Conservation (phyloP, 1,139 yeast genomes). For the Geotrichum macrosporum region DNA sequence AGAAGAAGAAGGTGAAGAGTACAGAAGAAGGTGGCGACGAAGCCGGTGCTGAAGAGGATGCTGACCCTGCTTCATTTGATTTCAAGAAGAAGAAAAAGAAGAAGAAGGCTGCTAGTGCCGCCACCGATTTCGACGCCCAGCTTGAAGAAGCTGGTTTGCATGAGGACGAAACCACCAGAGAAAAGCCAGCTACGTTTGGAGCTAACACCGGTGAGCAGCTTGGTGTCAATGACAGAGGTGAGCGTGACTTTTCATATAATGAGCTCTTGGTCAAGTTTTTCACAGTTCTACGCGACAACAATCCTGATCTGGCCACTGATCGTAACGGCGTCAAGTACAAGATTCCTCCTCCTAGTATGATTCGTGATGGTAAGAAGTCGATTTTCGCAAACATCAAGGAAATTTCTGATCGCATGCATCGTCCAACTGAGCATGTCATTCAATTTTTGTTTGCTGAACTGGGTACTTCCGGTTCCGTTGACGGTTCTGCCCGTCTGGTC, state of each 20-base stretch:
- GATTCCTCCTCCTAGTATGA: constrained; percentile 96
- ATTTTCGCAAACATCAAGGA: constrained; percentile 94
- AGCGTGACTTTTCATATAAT: constrained; percentile 70
- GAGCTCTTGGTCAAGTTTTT: constrained; percentile 79
- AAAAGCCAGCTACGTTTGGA: constrained; percentile 25
- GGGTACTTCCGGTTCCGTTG: constrained; percentile 99
- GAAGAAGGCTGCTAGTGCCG: constrained; percentile 59
- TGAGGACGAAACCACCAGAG: constrained; percentile 40
- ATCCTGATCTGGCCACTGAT: constrained; percentile 98
- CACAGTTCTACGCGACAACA: constrained; percentile 78
- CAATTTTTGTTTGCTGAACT: constrained; percentile 96
- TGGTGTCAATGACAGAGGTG: constrained; percentile 35
- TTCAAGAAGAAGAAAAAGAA: constrained; percentile 77
- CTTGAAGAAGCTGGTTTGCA: constrained; percentile 86
- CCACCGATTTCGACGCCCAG: constrained; percentile 81
- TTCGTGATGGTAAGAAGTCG: constrained; percentile 98
- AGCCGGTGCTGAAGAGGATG: constrained; percentile 45
- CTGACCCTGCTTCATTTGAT: constrained; percentile 55
- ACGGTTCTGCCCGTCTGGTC: constrained; percentile 93
- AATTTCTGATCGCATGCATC: constrained; percentile 87
- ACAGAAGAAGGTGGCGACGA: constrained; percentile 36
- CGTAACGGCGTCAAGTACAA: constrained; percentile 88
- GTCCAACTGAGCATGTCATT: constrained; percentile 95
- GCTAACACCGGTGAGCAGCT: constrained; percentile 22
- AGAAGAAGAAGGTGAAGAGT: constrained; percentile 37